Base-by-base conservation (phyloP, 2,329 filamentous ascomycete genomes). In the Cercospora zeina region DNA sequence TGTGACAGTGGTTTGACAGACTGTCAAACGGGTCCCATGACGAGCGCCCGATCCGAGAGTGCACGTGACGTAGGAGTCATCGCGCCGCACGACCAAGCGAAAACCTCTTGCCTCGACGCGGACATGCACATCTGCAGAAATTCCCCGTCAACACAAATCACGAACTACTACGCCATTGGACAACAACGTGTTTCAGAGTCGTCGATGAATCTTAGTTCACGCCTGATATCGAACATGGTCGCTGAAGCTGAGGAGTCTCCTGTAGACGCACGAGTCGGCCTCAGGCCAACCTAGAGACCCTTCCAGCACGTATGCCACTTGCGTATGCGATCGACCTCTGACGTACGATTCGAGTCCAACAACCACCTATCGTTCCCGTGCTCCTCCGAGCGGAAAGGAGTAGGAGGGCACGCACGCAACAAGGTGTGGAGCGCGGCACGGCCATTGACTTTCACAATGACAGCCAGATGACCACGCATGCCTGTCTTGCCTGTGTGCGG, bases 241-340 rank as follows among this genome's bases (percentile, higher is more conserved):
- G 21, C 42, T 27, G 21, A n/a, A 27, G 49, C 27, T 53, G 30
- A 33, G n/a, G 13, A 34, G 49, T 53, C 49, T n/a, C n/a, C n/a
- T n/a, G n/a, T 19, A 53, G 49, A 34, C 13, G 74, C 73, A 53
- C 27, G 27, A 10, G 14, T 16, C 7, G 27, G n/a, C 31, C 7
- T 24, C 27, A 27, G 24, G 24, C n/a, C n/a, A 76, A 59, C 1
- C 75, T 73, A 63, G 75, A 73, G 0, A 74, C 75, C 49, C 27
- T 53, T 16, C n/a, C 13, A 53, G 27, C 27, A 33, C n/a, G 31
- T 53, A 27, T 58, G 61, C 61, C 61, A 63, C 61, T 63, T 63
- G 61, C 61, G 61, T 63, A 63, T 47, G 61, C 16, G 61, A 63
- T 63, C 61, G 30, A 56, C 56, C 45, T 36, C 36, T 55, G 54